Base-by-base conservation (phyloP, 2,329 filamentous ascomycete genomes). In the Penicillium nordicum region DNA sequence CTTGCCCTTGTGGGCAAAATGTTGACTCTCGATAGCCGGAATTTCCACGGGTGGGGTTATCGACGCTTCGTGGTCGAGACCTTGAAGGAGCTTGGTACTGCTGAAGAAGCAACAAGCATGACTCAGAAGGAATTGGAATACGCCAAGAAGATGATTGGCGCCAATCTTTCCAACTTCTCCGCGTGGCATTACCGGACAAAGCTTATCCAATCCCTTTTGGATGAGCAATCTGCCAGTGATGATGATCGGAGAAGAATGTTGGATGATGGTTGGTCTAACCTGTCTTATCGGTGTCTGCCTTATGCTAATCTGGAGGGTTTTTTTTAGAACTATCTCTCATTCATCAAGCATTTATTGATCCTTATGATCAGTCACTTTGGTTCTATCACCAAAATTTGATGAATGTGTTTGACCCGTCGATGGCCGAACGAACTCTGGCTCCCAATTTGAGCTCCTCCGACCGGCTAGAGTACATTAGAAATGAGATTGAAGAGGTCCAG, bases 31-130 rank as follows among this genome's bases (percentile, higher is more conserved):
- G 94, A 99, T 74, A 88, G 83, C 60, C 85, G 94, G 49, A 99
- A 99, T 71, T 99, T 97, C 70, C 94, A 97, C 71, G 94, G 93
- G 32, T 99, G 94, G 94, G 87, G 88, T 42, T 99, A 99, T 72
- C 82, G 94, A 50, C 85, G 92, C 45, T 83, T 85, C 52, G 86
- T 97, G 5, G 86, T 97, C 3, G 77, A 81, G n/a, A 83, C 86
- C 56, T 80, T 97, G 2, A 90, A 96, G 72, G 84, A 82, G 53
- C 55, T 72, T 21, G 67, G 79, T 18, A 64, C 71, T 8, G 66
- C 67, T 4, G 60, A 67, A 18, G 61, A 69, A 25, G 63, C 75
- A 6, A 72, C 74, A 48, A 89, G 84, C 71, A 84, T 96, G 80
- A 85, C 84, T 2, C 88, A 96, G 73, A 69, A 81, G 16, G 94